Evolutionary conservation across 169 alveolate genomes (phyloP).

Genomic region (Cryptosporidium sp.): DNA sequence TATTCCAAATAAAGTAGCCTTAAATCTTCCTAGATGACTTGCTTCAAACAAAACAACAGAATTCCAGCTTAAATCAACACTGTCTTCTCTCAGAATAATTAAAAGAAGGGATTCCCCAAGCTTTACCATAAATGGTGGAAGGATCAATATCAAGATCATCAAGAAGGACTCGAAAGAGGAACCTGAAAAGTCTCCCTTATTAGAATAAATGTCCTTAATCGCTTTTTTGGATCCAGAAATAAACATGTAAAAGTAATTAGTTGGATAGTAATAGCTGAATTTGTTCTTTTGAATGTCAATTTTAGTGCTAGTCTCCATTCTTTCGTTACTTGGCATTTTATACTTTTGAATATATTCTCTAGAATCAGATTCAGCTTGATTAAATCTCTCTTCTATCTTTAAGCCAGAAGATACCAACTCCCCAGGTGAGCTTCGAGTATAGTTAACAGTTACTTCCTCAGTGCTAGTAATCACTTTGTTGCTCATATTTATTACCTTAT

Average conservation of each 20-base stretch:
- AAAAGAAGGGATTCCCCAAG: slow-evolving; percentile 27
- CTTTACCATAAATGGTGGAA: slow-evolving; percentile 39
- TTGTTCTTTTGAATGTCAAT: slow-evolving; percentile 43
- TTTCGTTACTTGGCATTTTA: neutral
- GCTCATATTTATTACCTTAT: slow-evolving; percentile 1
- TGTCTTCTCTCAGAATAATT: neutral
- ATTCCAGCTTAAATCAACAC: neutral
- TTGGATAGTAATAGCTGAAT: slow-evolving; percentile 31
- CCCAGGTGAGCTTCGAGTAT: neutral
- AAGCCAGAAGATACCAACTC: neutral
- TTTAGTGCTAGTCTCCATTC: neutral
- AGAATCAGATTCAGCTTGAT: no score
- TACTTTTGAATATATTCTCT: neutral
- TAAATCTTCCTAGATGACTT: no score
- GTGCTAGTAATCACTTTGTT: slow-evolving; percentile 7
- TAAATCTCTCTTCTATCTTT: no score
- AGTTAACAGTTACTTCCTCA: slow-evolving; percentile 7
- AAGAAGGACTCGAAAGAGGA: slow-evolving; percentile 13
- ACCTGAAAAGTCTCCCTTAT: neutral
- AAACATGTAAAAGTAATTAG: slow-evolving; percentile 37
- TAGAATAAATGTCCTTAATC: neutral
- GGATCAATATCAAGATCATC: neutral
- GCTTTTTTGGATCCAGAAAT: slow-evolving; percentile 37
- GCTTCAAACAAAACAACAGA: neutral
- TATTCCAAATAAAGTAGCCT: neutral